Conservation (phyloP, 225 moss, liverwort and hornwort species). For the Ulota crispa region DNA sequence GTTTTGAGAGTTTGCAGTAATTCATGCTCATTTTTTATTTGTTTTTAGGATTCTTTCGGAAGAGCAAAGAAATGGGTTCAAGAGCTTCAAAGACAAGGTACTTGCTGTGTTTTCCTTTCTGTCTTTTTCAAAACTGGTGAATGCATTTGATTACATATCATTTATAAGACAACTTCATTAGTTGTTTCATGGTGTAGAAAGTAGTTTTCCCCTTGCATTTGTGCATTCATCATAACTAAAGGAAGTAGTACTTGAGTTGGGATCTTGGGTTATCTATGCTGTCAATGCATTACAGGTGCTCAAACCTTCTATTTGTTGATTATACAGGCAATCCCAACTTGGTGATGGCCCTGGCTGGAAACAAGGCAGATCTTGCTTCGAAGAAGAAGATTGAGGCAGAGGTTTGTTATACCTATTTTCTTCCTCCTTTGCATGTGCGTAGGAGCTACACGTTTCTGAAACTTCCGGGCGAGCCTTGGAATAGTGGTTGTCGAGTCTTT, state of each 20-base stretch:
- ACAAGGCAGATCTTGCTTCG: slow-evolving; percentile 85
- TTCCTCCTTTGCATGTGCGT: neutral
- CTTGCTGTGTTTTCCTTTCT: neutral
- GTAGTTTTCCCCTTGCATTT: neutral
- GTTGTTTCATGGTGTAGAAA: neutral
- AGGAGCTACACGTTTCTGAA: slow-evolving; percentile 1
- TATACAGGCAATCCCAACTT: slow-evolving; percentile 78
- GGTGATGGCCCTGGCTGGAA: slow-evolving; percentile 94
- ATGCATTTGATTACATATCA: neutral
- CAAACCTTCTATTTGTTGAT: neutral
- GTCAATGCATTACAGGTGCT: neutral
- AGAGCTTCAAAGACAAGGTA: slow-evolving; percentile 97
- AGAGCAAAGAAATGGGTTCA: slow-evolving; percentile 96
- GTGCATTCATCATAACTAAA: neutral
- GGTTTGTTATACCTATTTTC: slow-evolving; percentile 40
- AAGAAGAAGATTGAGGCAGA: slow-evolving; percentile 81
- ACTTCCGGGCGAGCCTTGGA: neutral
- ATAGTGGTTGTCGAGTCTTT: neutral
- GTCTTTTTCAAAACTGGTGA: neutral
- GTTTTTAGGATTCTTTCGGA: slow-evolving; percentile 80
- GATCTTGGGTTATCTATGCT: neutral
- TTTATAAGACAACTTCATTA: neutral
- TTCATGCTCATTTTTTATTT: neutral
- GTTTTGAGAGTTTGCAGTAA: neutral
- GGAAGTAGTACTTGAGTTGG: slow-evolving; percentile 1